These are phyloP conservation scores for Trichoderma breve DNA, from an alignment of 2,329 filamentous ascomycete species.

Conservation along the genomic window DNA sequence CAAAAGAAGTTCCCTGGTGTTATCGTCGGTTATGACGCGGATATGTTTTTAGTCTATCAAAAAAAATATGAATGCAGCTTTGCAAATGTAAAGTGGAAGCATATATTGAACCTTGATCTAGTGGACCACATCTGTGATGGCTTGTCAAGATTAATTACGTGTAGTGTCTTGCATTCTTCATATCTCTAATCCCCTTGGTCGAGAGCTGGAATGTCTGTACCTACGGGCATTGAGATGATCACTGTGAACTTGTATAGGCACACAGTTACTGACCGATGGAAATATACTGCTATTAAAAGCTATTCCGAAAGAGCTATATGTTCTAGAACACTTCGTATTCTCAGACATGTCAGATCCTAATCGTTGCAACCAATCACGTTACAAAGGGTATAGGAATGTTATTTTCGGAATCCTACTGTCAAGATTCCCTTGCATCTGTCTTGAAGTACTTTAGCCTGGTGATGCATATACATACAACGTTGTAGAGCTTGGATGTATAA, in stretches of 20 bases:
- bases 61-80: slow-evolving; percentile 23
- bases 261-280: neutral
- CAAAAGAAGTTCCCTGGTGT: slow-evolving; percentile 26
- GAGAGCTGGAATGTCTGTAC: too few relatives aligned
- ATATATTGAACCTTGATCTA: slow-evolving; percentile 18
- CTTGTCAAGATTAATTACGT: neutral
- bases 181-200: neutral
- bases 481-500: neutral
- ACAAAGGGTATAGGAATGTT: neutral
- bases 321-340: neutral
- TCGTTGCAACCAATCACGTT: neutral
- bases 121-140: neutral
- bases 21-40: slow-evolving; percentile 30
- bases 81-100: slow-evolving; percentile 34
- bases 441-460: neutral
- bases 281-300: neutral
- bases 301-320: neutral
- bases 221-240: neutral
- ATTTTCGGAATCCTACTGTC: neutral
- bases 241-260: neutral
- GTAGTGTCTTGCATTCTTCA: too few relatives aligned
- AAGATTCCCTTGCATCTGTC: neutral
- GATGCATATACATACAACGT: neutral
- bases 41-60: slow-evolving; percentile 17
- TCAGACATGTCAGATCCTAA: neutral